These are phyloP conservation scores for Fragaria iinumae DNA, from an alignment of 306 rosid genomes.

Conservation along the genomic window DNA sequence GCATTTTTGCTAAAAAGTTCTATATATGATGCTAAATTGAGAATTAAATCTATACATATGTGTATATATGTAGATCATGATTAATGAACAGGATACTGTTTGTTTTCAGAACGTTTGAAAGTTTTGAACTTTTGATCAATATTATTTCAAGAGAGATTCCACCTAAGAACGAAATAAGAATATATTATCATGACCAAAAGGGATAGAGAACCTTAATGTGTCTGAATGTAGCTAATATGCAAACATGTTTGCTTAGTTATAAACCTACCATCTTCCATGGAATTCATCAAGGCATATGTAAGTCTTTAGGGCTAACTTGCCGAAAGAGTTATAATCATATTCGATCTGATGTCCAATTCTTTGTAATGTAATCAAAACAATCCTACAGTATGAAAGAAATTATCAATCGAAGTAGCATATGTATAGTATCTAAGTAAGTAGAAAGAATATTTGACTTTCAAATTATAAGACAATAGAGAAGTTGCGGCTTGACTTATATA, in stretches of 20 bases:
- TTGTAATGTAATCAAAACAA: not conserved
- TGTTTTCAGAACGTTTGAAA: not conserved
- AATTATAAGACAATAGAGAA: not conserved
- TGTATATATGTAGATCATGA: no score
- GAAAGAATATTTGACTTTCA: not conserved
- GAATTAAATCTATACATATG: not conserved
- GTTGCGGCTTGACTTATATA: slow-evolving; percentile 1
- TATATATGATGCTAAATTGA: no score
- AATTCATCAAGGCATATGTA: not conserved
- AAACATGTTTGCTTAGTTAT: not conserved
- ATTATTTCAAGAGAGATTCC: not conserved
- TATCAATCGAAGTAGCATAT: not conserved
- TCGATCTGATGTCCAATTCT: not conserved
- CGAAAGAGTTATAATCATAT: not conserved
- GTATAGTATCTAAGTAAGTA: not conserved
- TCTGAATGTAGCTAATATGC: not conserved
- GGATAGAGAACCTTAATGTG: not conserved
- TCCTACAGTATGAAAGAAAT: not conserved
- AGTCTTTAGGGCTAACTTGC: not conserved
- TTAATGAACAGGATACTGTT: not conserved
- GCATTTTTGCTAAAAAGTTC: not conserved
- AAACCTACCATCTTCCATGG: not conserved
- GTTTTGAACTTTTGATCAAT: not conserved
- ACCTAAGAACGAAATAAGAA: not conserved
- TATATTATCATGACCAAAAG: not conserved